Percentiles rank a stretch among this genome's conserved stretches.
These are phyloP conservation scores for Phytophthora aleatoria DNA, from an alignment of 352 stramenopile genomes.

Conservation along the genomic window DNA sequence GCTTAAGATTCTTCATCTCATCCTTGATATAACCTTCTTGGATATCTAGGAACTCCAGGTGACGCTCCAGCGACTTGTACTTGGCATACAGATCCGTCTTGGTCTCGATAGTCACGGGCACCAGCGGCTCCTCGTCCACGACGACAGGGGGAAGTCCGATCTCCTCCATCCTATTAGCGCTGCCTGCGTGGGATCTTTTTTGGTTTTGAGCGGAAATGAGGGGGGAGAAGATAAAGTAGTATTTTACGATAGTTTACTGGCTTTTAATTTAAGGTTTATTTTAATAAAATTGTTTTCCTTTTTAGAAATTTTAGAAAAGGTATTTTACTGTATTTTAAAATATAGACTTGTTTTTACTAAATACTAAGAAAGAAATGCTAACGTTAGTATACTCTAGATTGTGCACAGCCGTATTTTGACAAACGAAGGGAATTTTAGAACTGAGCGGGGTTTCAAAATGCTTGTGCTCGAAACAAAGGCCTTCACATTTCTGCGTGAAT, in stretches of 20 bases:
- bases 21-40: slow-evolving; percentile 99
- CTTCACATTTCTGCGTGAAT: slow-evolving; percentile 46
- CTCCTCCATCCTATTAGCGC: slow-evolving; percentile 50
- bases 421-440: too few species aligned
- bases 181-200: slow-evolving; percentile 11
- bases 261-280: background rate
- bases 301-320: too few species aligned
- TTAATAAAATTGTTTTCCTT: too few species aligned
- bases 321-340: too few species aligned
- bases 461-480: too few species aligned
- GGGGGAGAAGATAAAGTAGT: background rate
- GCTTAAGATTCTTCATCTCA: slow-evolving; percentile 99
- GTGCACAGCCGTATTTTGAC: too few species aligned
- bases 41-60: slow-evolving; percentile 86
- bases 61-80: slow-evolving; percentile 80
- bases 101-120: slow-evolving; percentile 57
- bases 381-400: too few species aligned
- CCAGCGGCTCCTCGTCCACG: slow-evolving; percentile 56
- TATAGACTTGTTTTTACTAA: too few species aligned
- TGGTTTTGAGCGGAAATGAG: background rate
- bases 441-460: too few species aligned
- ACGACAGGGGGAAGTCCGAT: slow-evolving; percentile 48
- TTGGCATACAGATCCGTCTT: slow-evolving; percentile 83
- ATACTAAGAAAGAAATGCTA: too few species aligned
- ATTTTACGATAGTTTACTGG: too few species aligned